These are phyloP conservation scores for Myotisia sp. DNA, from an alignment of 2,329 filamentous ascomycete species.

Conservation along the genomic window DNA sequence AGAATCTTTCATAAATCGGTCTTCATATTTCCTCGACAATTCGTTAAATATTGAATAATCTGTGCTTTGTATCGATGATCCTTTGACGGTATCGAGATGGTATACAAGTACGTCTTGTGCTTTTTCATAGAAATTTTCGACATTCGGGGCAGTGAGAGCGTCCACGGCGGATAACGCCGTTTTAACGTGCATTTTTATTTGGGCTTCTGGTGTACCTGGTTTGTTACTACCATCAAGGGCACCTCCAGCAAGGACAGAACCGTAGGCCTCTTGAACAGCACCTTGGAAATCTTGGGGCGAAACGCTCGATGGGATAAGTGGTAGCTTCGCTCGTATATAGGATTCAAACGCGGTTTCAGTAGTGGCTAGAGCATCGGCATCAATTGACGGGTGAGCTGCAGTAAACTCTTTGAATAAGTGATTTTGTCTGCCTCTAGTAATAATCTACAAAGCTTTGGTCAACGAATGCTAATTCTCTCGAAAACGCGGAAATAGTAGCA, in stretches of 20 bases:
- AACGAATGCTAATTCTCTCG: not conserved
- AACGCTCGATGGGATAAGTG: constrained; percentile 33
- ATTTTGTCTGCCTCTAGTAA: constrained; percentile 56
- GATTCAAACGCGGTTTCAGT: constrained; percentile 39
- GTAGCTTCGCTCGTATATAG: constrained; percentile 55
- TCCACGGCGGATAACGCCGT: constrained; percentile 42
- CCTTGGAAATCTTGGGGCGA: constrained; percentile 35
- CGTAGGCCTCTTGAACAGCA: constrained; percentile 39
- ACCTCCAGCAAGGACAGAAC: constrained; percentile 40
- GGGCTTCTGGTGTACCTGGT: constrained; percentile 65
- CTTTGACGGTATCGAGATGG: constrained; percentile 57
- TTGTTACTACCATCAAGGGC: constrained; percentile 39
- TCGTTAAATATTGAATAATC: constrained; percentile 71
- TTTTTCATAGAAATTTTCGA: constrained; percentile 40
- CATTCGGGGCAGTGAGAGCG: constrained; percentile 19
- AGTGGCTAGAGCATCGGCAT: constrained; percentile 34
- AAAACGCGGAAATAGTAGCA: not conserved
- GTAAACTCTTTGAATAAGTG: constrained; percentile 61
- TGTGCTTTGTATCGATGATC: constrained; percentile 42
- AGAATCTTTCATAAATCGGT: constrained; percentile 82
- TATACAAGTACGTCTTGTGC: constrained; percentile 60
- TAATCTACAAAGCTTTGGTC: constrained; percentile 36
- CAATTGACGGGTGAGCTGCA: constrained; percentile 31
- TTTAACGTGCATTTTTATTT: constrained; percentile 77
- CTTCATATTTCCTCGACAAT: constrained; percentile 72